These are phyloP conservation scores for Entamoeba invadens DNA, from an alignment of 208 protist species.

Conservation along the genomic window DNA sequence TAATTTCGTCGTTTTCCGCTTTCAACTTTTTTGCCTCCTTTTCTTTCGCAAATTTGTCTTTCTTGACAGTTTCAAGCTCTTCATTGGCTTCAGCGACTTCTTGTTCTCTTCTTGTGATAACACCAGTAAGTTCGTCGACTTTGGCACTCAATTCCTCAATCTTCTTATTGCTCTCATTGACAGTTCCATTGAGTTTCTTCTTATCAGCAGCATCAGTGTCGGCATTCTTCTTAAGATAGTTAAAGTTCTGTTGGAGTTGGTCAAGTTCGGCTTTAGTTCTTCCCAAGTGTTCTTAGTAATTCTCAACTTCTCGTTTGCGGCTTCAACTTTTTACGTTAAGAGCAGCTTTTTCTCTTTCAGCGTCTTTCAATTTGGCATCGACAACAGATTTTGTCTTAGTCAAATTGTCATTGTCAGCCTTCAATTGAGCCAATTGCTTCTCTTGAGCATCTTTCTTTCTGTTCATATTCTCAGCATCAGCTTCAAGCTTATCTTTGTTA, in stretches of 20 bases:
- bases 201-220: neutral
- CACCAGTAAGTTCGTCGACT: neutral
- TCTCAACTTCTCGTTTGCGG: neutral
- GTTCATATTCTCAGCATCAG: neutral
- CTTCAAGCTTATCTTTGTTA: neutral
- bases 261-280: neutral
- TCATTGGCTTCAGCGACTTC: neutral
- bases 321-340: constrained; percentile 7
- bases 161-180: neutral
- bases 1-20: neutral
- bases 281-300: neutral
- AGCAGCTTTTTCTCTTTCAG: constrained; percentile 2
- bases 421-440: neutral
- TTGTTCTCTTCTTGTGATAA: neutral
- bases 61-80: neutral
- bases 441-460: neutral
- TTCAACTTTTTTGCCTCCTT: neutral
- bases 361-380: neutral
- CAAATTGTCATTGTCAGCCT: neutral
- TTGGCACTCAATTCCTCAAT: neutral
- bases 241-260: neutral
- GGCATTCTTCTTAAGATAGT: neutral
- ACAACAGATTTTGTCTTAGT: neutral
- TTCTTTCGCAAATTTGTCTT: neutral
- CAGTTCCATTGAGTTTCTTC: neutral